Evolutionary conservation across 2,329 filamentous ascomycete species (phyloP), one percentile per base, ranked within the genome.

Genomic region (Elsinoe australis): DNA sequence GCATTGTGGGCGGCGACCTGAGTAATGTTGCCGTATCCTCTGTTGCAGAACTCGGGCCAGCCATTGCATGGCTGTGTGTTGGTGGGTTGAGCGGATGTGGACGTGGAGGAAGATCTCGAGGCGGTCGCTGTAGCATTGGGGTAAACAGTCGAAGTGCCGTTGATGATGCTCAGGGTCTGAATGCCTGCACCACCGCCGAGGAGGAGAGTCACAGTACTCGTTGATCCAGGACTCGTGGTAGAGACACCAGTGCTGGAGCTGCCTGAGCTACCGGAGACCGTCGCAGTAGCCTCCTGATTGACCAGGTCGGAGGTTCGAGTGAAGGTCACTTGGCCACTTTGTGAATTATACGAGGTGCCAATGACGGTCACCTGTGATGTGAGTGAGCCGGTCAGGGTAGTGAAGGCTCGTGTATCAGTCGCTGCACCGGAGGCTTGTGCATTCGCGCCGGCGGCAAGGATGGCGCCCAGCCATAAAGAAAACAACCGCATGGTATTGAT

Each of bases 11-110:
- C 80, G 15, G 77, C 80, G 1, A 94, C 76, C 58, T 85, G 74
- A 49, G 85, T 89, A 64, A 92, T 82, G 63, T 92, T 89, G 71
- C 82, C 80, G 66, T 88, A 94, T 56, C 79, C 81, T 51, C 85
- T 78, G 4, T 67, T 67, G 69, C 87, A 94, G 58, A 92, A 80
- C 64, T 90, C 85, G 18, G 82, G 58, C 39, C 58, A 62, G 62
- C 80, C 80, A 66, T 94, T 94, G 72, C 87, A 94, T 3, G 85
- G 80, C 51, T 80, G 79, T 0, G 84, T 89, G 64, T 89, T 90
- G 36, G 75, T 78, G 1, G 81, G 73, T 44, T 42, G 26, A 4
- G 61, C 54, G 14, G 58, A 49, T 28, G 56, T 53, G 41, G 49
- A 59, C 9, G 58, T 58, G 2, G 59, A 58, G 18, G 47, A 42